Evolutionary conservation across 148 eudicot genomes (phyloP).

Genomic region (Rheum nobile): DNA sequence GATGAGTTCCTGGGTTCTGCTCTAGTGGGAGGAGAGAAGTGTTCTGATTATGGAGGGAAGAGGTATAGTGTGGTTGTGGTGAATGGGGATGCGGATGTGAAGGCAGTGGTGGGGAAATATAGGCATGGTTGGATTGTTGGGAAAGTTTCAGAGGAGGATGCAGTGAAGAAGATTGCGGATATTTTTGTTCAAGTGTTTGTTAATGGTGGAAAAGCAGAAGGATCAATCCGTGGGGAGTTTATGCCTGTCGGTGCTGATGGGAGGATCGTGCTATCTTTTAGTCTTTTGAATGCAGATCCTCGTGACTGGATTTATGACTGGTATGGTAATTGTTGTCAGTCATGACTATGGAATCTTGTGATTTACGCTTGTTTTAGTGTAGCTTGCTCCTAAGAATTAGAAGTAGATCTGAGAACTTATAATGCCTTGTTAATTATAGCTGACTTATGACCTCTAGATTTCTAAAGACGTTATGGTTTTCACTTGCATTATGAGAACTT

Average conservation of each 20-base stretch:
- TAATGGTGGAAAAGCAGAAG: conserved; percentile 83
- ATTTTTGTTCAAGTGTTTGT: conserved; percentile 60
- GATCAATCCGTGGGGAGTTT: conserved; percentile 72
- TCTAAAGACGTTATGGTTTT: not conserved
- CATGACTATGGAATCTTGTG: not conserved
- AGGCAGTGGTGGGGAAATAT: conserved; percentile 83
- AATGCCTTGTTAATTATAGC: not conserved
- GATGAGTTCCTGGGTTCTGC: conserved; percentile 53
- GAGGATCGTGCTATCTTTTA: conserved; percentile 80
- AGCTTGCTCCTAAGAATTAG: not conserved
- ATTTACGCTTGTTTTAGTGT: not conserved
- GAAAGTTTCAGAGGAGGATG: conserved; percentile 39
- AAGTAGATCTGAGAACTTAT: not conserved
- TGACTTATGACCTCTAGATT: not conserved
- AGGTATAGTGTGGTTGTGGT: conserved; percentile 61
- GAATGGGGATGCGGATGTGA: conserved; percentile 41
- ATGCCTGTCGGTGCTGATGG: conserved; percentile 99
- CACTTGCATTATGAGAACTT: not conserved
- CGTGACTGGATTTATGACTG: conserved; percentile 83
- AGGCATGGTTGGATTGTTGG: conserved; percentile 91
- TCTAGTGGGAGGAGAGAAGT: conserved; percentile 21
- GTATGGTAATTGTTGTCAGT: conserved; percentile 32
- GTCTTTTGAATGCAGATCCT: conserved; percentile 90
- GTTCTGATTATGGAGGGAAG: conserved; percentile 30
- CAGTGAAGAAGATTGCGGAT: conserved; percentile 57